Evolutionary conservation across 2,329 filamentous ascomycete species (phyloP), one percentile per base, ranked within the genome.

Genomic region (Ophioceras dolichostomum): DNA sequence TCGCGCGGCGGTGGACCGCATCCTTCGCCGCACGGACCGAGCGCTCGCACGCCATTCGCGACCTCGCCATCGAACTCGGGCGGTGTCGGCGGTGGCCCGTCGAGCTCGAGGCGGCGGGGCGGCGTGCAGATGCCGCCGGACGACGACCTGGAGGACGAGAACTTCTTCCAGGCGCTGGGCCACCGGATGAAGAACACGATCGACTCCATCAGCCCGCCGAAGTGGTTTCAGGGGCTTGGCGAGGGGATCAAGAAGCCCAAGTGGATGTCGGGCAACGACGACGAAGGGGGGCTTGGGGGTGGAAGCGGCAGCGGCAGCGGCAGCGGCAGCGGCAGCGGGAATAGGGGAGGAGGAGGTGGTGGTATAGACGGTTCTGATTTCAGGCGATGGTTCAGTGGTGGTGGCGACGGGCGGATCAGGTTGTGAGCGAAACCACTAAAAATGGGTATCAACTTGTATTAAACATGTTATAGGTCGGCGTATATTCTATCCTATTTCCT

Each of bases 151-250:
- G 79, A 83, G 22, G 78, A 87, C 12, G 83, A 86, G 38, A 85
- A 79, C 45, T 85, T 94, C 56, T 87, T 96, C 51, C 73, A 83
- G 46, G 79, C 81, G 24, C 76, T 96, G 43, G 78, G 83, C 0
- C 83, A 93, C 52, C 72, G 89, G 26, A 79, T 98, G 48, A 83
- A 79, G 58, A 98, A 98, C 52, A 96, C 91, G 0, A 76, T 96
- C 37, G 89, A 96, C 43, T 82, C 77, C 0, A 70, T 86, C 2
- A 81, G 87, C 37, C 70, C 79, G 21, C 89, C 91, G 0, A 78
- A 78, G 45, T 96, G 88, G 87, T 64, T 94, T 44, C 72, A 77
- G 47, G 80, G 83, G 19, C 65, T 85, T 20, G 72, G 76, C 2
- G 68, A 73, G 40, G 72, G 71, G 8, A 73, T 88, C 57, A 84